These are phyloP conservation scores for Zymoseptoria ardabiliae DNA, from an alignment of 2,329 filamentous ascomycete species.

Conservation along the genomic window DNA sequence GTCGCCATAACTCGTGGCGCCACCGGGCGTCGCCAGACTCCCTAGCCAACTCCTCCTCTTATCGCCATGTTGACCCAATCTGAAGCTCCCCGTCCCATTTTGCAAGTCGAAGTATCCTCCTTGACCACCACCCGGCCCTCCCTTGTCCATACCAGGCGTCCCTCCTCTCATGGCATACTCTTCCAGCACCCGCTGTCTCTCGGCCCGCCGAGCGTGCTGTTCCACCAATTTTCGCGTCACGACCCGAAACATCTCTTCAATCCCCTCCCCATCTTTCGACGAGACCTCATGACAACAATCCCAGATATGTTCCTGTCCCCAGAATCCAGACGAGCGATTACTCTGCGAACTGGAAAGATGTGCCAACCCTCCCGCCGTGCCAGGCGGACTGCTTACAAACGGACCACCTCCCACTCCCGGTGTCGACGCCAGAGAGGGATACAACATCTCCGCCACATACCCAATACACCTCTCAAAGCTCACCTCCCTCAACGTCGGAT, in stretches of 20 bases:
- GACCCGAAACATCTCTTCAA: conserved; percentile 92
- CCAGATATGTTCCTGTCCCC: conserved; percentile 82
- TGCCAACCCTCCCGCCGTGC: conserved; percentile 31
- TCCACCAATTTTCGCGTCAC: conserved; percentile 79
- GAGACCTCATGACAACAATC: conserved; percentile 96
- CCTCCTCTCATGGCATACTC: conserved; percentile 31
- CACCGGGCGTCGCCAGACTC: conserved; percentile 44
- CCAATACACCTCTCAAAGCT: conserved; percentile 93
- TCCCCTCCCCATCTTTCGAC: conserved; percentile 86
- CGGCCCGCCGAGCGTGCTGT: conserved; percentile 52
- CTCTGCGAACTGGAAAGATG: conserved; percentile 37
- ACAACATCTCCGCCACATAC: conserved; percentile 87
- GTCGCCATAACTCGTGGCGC: conserved; percentile 20
- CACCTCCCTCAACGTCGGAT: conserved; percentile 71
- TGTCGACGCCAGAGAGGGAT: conserved; percentile 46
- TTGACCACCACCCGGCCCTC: conserved; percentile 15
- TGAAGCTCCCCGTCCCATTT: conserved; percentile 51
- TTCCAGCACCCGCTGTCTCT: conserved; percentile 43
- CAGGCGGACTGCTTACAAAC: conserved; percentile 10
- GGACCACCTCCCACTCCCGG: conserved; percentile 6
- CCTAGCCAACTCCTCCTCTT: conserved; percentile 62
- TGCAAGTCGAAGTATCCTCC: conserved; percentile 44
- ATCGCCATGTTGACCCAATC: conserved; percentile 47
- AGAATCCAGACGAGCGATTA: conserved; percentile 63
- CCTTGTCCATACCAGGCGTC: conserved; percentile 37